Percentiles rank a stretch among this genome's conserved stretches.
Evolutionary conservation across 179 eudicot species (phyloP).

Genomic region (Vitellaria paradoxa): DNA sequence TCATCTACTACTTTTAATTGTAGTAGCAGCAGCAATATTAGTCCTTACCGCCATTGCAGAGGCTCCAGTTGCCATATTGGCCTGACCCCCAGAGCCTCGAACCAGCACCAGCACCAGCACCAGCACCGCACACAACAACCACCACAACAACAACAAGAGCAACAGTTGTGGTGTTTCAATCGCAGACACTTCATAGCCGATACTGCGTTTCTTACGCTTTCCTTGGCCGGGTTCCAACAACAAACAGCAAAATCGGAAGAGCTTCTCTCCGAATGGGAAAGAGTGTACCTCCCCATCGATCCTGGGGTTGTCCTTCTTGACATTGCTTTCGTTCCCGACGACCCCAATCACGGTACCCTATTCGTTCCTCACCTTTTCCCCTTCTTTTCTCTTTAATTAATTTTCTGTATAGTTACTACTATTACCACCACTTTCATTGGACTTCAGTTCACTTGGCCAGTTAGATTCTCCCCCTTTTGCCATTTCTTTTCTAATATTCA

Average conservation of each 20-base stretch:
- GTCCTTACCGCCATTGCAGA: too few species aligned
- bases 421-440: too few species aligned
- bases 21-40: too few species aligned
- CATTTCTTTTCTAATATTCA: too few species aligned
- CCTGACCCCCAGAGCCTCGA: too few species aligned
- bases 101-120: too few species aligned
- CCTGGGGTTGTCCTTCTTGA: slow-evolving; percentile 99
- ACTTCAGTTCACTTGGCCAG: too few species aligned
- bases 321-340: slow-evolving; percentile 88
- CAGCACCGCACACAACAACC: too few species aligned
- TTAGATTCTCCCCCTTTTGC: too few species aligned
- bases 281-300: slow-evolving; percentile 79
- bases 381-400: background rate
- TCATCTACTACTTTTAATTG: too few species aligned
- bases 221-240: slow-evolving; percentile 12
- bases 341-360: slow-evolving; percentile 62
- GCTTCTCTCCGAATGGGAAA: slow-evolving; percentile 80
- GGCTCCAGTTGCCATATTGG: too few species aligned
- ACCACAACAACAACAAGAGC: background rate
- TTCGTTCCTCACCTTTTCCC: background rate
- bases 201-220: slow-evolving; percentile 26
- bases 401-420: background rate
- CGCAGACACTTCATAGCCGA: slow-evolving; percentile 33
- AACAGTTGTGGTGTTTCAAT: slow-evolving; percentile 7
- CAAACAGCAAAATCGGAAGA: slow-evolving; percentile 41